phyloP scores from a whole-genome alignment of 2,329 filamentous ascomycete species.

The Cryphonectria japonica region DNA sequence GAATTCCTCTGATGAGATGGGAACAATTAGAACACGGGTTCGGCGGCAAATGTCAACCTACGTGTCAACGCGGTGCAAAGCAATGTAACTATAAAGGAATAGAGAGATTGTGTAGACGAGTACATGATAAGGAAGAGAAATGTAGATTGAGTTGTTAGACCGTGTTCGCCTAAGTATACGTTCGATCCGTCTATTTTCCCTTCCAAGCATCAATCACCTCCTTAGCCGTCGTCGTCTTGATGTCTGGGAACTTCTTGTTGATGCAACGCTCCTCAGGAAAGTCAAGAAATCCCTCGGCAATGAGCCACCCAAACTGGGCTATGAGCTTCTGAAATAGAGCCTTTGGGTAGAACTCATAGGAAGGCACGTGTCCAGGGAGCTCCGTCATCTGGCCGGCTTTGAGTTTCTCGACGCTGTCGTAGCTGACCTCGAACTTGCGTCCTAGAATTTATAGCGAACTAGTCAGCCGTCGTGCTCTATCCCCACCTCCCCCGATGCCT shows the following conservation, averaged over 20 bases:
- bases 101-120: too few species aligned
- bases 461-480: not conserved
- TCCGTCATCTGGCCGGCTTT: not conserved
- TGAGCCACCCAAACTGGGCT: not conserved
- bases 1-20: not conserved
- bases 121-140: not conserved
- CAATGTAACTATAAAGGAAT: too few species aligned
- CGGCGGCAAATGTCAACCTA: too few species aligned
- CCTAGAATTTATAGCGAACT: not conserved
- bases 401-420: slow-evolving; percentile 6
- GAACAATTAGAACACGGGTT: too few species aligned
- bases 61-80: too few species aligned
- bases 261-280: not conserved
- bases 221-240: not conserved
- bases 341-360: not conserved
- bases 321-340: not conserved
- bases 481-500: too few species aligned
- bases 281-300: not conserved
- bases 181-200: not conserved
- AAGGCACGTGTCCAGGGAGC: not conserved
- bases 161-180: not conserved
- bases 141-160: not conserved
- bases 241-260: not conserved
- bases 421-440: not conserved
- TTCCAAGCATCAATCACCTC: not conserved